These are phyloP conservation scores for Bocquillonia castaneifolia DNA, from an alignment of 441 rosid genomes.

Conservation along the genomic window DNA sequence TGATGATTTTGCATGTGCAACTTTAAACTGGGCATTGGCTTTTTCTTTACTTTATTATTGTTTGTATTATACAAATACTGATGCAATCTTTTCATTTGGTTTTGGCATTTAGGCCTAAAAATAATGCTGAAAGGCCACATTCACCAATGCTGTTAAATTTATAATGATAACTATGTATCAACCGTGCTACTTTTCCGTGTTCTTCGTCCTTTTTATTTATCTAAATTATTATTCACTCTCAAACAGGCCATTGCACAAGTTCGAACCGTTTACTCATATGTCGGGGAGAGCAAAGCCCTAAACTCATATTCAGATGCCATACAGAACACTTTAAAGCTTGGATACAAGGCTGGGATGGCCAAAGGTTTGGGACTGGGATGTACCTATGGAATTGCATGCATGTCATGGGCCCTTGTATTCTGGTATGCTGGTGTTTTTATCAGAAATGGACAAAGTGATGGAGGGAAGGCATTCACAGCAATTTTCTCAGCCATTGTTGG, in stretches of 20 bases:
- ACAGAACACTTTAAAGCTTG: constrained; percentile 88
- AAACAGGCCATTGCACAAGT: constrained; percentile 91
- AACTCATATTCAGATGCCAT: constrained; percentile 87
- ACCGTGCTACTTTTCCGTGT: not conserved
- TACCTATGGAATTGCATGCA: constrained; percentile 96
- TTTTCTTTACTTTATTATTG: constrained; percentile 13
- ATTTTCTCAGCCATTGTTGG: constrained; percentile 99
- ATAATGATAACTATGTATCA: not conserved
- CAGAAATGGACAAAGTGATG: constrained; percentile 85
- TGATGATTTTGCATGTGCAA: constrained; percentile 31
- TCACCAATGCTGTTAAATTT: not conserved
- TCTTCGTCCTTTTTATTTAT: not conserved
- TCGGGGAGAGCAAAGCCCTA: constrained; percentile 94
- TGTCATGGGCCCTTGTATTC: constrained; percentile 99
- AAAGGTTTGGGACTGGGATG: constrained; percentile 98
- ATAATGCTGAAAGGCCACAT: not conserved
- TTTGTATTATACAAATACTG: constrained; percentile 7
- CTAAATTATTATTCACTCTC: constrained; percentile 3
- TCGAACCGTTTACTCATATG: constrained; percentile 90
- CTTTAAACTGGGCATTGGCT: constrained; percentile 11
- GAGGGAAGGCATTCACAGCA: constrained; percentile 97
- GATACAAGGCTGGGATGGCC: constrained; percentile 99
- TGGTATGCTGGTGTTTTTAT: constrained; percentile 99
- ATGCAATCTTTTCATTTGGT: constrained; percentile 5
- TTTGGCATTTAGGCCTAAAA: constrained; percentile 14